These are phyloP conservation scores for Agaricus subrufescens DNA, from an alignment of 768 basidiomycete genomes.

Conservation along the genomic window DNA sequence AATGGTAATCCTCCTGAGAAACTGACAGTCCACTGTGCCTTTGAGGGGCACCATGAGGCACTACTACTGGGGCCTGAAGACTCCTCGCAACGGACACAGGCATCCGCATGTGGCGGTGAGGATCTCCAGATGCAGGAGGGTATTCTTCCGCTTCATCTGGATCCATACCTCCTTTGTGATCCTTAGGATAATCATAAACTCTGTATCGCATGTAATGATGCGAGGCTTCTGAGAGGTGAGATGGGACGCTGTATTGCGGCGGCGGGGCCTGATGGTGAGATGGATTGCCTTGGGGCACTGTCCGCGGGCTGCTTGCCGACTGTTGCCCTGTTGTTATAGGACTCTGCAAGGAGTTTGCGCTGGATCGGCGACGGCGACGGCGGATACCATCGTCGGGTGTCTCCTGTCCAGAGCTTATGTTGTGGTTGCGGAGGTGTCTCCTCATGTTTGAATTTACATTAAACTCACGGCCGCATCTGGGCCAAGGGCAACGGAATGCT, in stretches of 20 bases:
- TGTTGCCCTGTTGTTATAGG: not conserved
- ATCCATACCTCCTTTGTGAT: conserved; percentile 9
- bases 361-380: conserved; percentile 19
- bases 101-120: conserved; percentile 3
- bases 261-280: conserved; percentile 2
- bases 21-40: conserved; percentile 7
- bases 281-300: not conserved
- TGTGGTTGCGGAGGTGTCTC: conserved; percentile 70
- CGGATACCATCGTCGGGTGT: conserved; percentile 22
- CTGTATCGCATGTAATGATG: conserved; percentile 1
- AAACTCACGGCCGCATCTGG: conserved; percentile 70
- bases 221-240: not conserved
- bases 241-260: conserved; percentile 1
- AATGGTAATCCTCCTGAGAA: not conserved
- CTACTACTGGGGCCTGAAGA: not conserved
- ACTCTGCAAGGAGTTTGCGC: not conserved
- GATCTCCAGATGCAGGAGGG: conserved; percentile 16
- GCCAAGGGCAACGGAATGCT: conserved; percentile 76
- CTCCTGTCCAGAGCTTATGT: conserved; percentile 27
- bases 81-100: conserved; percentile 1
- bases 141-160: conserved; percentile 20
- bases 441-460: conserved; percentile 87
- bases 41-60: conserved; percentile 5
- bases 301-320: not conserved
- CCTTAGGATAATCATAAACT: conserved; percentile 10